Evolutionary conservation across 345 rosid genomes (phyloP).

Genomic region (Hevea brasiliensis): DNA sequence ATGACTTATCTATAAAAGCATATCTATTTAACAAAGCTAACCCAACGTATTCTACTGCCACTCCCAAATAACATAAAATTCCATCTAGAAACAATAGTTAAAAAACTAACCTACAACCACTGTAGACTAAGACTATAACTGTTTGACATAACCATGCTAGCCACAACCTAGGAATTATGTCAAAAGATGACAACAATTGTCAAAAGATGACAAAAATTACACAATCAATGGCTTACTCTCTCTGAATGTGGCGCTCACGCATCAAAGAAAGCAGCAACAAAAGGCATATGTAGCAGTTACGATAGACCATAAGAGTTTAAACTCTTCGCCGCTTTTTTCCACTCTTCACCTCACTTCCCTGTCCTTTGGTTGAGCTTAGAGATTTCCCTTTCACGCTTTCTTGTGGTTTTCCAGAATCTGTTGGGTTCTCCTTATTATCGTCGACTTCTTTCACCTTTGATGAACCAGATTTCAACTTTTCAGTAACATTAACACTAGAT

Average conservation of each 20-base stretch:
- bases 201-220: slow-evolving; percentile 7
- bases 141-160: background rate
- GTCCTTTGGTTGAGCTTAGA: slow-evolving; percentile 45
- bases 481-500: slow-evolving; percentile 38
- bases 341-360: slow-evolving; percentile 48
- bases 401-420: slow-evolving; percentile 41
- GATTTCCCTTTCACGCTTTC: slow-evolving; percentile 48
- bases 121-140: slow-evolving; percentile 32
- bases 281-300: background rate
- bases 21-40: slow-evolving; percentile 30
- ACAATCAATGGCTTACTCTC: slow-evolving; percentile 27
- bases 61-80: slow-evolving; percentile 20
- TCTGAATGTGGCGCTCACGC: slow-evolving; percentile 2
- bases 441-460: slow-evolving; percentile 51
- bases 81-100: slow-evolving; percentile 23
- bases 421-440: slow-evolving; percentile 42
- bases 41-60: slow-evolving; percentile 30
- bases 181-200: background rate
- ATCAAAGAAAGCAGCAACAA: slow-evolving; percentile 15
- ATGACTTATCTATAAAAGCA: slow-evolving; percentile 24
- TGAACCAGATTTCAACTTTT: slow-evolving; percentile 51
- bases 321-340: slow-evolving; percentile 63
- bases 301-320: slow-evolving; percentile 10
- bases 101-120: slow-evolving; percentile 29
- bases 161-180: slow-evolving; percentile 14